Evolutionary conservation across 768 basidiomycete genomes (phyloP).

Genomic region (Chalciporus pseudorubinellus): DNA sequence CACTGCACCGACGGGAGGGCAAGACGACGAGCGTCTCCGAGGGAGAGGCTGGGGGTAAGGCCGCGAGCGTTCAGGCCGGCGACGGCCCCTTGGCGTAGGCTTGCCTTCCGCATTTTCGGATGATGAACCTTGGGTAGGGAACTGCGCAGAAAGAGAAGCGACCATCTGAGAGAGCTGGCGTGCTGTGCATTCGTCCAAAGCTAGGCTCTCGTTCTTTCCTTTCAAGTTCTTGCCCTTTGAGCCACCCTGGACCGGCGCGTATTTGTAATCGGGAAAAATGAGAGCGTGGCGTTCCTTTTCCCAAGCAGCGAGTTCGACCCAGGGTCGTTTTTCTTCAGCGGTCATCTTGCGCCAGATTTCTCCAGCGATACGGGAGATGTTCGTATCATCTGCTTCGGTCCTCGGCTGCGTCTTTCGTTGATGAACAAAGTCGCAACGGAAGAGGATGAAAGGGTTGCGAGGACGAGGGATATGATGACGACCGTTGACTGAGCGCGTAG

Average conservation of each 20-base stretch:
- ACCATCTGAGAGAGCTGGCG: constrained; percentile 12
- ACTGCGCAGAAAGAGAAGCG: not conserved
- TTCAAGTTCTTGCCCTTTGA: constrained; percentile 24
- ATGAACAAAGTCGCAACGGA: constrained; percentile 69
- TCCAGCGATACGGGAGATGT: constrained; percentile 66
- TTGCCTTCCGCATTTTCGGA: not conserved
- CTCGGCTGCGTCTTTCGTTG: constrained; percentile 53
- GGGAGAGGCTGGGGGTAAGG: constrained; percentile 24
- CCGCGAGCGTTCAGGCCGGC: constrained; percentile 16
- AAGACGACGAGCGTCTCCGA: constrained; percentile 40
- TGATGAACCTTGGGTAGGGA: not conserved
- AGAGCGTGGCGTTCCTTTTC: constrained; percentile 46
- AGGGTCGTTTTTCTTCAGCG: constrained; percentile 43
- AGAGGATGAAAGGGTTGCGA: constrained; percentile 78
- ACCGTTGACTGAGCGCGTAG: constrained; percentile 16
- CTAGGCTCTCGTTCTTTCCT: constrained; percentile 9
- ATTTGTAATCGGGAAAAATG: constrained; percentile 45
- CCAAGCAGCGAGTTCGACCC: constrained; percentile 47
- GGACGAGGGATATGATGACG: constrained; percentile 63
- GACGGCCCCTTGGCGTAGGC: not conserved
- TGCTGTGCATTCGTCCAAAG: constrained; percentile 9
- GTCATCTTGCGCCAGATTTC: constrained; percentile 62
- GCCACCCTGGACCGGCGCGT: constrained; percentile 29
- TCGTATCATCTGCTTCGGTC: constrained; percentile 64
- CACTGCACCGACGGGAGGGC: constrained; percentile 37